Evolutionary conservation across 2,329 filamentous ascomycete species (phyloP).

Genomic region (Pseudopithomyces maydicus): DNA sequence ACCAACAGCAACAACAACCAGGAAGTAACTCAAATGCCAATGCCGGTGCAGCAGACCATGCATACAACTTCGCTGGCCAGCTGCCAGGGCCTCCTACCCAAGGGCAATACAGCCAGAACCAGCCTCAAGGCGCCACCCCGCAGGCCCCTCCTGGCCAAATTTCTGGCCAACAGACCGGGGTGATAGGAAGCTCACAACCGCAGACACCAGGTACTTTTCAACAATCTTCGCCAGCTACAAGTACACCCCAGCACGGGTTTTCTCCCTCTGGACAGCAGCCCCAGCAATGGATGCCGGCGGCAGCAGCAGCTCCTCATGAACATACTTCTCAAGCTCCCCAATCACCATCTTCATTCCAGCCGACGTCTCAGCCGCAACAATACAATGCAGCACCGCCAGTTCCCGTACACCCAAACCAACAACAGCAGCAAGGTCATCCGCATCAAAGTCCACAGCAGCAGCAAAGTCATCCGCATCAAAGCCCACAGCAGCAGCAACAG

Average conservation of each 20-base stretch:
- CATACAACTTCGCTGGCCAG: constrained; percentile 8
- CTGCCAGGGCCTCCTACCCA: constrained; percentile 3
- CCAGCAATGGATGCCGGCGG: constrained; percentile 17
- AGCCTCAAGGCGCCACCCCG: constrained; percentile 8
- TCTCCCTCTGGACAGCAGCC: constrained; percentile 16
- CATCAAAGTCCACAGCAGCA: constrained; percentile 17
- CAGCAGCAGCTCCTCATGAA: constrained; percentile 1
- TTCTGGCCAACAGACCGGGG: constrained; percentile 32
- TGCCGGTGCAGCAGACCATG: constrained; percentile 18
- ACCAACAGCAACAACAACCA: constrained; percentile 6
- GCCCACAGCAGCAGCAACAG: no score
- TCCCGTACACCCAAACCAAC: constrained; percentile 17
- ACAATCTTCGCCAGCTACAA: constrained; percentile 17
- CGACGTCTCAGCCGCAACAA: constrained; percentile 16
- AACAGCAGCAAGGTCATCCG: constrained; percentile 5
- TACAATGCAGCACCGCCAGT: constrained; percentile 15
- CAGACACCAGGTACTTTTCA: constrained; percentile 7
- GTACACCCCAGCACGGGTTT: constrained; percentile 15
- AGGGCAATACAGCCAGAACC: constrained; percentile 7
- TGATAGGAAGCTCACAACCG: constrained; percentile 22
- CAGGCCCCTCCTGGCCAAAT: constrained; percentile 20
- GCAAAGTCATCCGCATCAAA: no score
- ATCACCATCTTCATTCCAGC: constrained; percentile 12
- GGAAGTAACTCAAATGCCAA: constrained; percentile 12
- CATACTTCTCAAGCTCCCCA: constrained; percentile 12